Conservation (phyloP, 768 basidiomycete species). For the Suillus paluster region DNA sequence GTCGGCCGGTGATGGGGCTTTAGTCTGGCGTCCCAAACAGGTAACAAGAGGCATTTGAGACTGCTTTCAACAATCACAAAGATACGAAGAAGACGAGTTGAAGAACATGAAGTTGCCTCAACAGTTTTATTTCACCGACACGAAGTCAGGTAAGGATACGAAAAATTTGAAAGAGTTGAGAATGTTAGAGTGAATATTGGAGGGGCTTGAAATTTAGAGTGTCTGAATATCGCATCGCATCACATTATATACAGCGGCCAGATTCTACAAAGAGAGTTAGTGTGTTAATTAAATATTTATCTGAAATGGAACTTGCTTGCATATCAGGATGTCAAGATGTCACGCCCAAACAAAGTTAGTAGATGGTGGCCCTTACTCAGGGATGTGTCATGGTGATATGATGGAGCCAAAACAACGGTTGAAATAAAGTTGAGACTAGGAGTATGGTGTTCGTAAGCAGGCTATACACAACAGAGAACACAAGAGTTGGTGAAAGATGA, state of each 20-base stretch:
- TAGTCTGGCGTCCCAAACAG: not conserved
- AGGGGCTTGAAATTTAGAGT: not conserved
- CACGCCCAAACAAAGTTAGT: too few species aligned
- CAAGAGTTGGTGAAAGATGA: too few species aligned
- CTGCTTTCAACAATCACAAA: not conserved
- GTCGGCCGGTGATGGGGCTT: not conserved
- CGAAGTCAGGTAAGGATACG: not conserved
- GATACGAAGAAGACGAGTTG: not conserved
- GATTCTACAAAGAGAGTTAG: not conserved
- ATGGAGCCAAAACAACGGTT: not conserved
- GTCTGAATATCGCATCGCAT: not conserved
- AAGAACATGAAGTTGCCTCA: constrained; percentile 2
- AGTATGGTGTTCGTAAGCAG: not conserved
- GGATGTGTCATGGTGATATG: not conserved
- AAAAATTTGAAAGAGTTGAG: not conserved
- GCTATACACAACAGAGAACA: too few species aligned
- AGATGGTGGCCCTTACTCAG: not conserved
- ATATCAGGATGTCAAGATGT: too few species aligned
- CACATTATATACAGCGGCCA: not conserved
- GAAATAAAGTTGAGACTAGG: not conserved
- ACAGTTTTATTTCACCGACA: constrained; percentile 3
- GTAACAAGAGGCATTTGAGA: constrained; percentile 1
- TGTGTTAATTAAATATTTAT: not conserved
- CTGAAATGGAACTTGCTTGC: too few species aligned
- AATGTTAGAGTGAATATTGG: not conserved